Conservation (phyloP, 1,284 basidiomycete species). For the Cutaneotrichosporon sp. region DNA sequence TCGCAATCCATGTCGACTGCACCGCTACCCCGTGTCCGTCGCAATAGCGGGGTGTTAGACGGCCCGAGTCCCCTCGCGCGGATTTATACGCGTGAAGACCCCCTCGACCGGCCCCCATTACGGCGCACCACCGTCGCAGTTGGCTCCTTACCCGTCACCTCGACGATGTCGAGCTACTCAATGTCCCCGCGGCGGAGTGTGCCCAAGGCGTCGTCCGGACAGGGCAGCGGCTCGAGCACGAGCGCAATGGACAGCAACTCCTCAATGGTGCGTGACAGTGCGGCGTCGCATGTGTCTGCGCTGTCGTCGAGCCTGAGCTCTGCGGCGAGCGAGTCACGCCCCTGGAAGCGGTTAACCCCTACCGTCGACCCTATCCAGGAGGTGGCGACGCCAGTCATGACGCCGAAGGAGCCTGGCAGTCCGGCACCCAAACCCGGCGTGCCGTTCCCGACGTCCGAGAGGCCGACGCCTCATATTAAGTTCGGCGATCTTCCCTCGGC, state of each 20-base stretch:
- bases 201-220: too few relatives aligned
- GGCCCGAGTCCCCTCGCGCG: constrained; percentile 46
- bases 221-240: too few relatives aligned
- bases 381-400: not conserved
- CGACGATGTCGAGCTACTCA: not conserved
- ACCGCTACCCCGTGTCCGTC: constrained; percentile 16
- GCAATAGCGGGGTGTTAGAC: constrained; percentile 25
- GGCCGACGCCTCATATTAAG: not conserved
- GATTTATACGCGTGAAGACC: constrained; percentile 22
- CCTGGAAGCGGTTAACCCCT: not conserved
- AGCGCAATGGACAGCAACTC: too few relatives aligned
- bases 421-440: not conserved
- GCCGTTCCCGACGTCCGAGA: not conserved
- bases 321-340: not conserved
- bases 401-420: not conserved
- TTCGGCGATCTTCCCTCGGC: not conserved
- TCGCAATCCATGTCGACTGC: not conserved
- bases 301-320: constrained; percentile 7
- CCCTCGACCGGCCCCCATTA: not conserved
- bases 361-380: not conserved
- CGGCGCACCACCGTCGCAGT: constrained; percentile 5
- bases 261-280: not conserved
- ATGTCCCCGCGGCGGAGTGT: constrained; percentile 14
- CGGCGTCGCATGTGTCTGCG: not conserved
- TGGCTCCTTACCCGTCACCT: constrained; percentile 14